Evolutionary conservation across 108 stramenopile genomes (phyloP), one percentile per base, ranked within the genome.

Genomic region (Skeletonema grethae): DNA sequence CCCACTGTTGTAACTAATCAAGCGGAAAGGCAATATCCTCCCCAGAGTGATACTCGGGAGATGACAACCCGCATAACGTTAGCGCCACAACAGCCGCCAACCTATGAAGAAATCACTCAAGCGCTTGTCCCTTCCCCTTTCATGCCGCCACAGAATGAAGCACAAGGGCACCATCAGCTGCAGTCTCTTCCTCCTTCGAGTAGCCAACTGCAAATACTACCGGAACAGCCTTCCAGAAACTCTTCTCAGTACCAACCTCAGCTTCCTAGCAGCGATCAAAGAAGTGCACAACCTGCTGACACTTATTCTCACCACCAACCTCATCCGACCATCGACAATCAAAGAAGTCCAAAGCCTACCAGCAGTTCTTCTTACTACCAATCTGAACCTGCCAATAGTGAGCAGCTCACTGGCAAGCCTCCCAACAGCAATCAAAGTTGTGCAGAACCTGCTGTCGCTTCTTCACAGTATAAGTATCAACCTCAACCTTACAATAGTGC

Each of bases 31-130:
- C 50, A 22, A 10, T 1, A 22, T 10, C 50, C 20, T 53, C 9
- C 50, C 20, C 50, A 53, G 50, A 53, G 18, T 7, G 22, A 53
- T 9, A 24, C 5, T 53, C 41, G n/a, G 41, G 41, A 43, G 3
- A 43, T 15, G 20, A 0, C 50, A 53, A 7, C 50, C 8, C 50
- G 57, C 0, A 57, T 67, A 15, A 29, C 45, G 36, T 35, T 48
- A 31, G 38, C 31, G 15, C 60, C 70, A 22, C 70, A 70, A 20
- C 70, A 70, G n/a, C 70, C 70, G 11, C 70, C 70, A 41, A 61
- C 70, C 3, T 70, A 70, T 43, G 70, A 70, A 20, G 60, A 70
- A 70, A 70, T 70, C 30, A 48, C 70, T 7, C 70, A 41, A 28
- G 60, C 29, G 1, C 41, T 70, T 62, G 41, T 70, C 41, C 43